phyloP scores from a whole-genome alignment of 805 yeast species.

The Wickerhamomyces bisporus region DNA sequence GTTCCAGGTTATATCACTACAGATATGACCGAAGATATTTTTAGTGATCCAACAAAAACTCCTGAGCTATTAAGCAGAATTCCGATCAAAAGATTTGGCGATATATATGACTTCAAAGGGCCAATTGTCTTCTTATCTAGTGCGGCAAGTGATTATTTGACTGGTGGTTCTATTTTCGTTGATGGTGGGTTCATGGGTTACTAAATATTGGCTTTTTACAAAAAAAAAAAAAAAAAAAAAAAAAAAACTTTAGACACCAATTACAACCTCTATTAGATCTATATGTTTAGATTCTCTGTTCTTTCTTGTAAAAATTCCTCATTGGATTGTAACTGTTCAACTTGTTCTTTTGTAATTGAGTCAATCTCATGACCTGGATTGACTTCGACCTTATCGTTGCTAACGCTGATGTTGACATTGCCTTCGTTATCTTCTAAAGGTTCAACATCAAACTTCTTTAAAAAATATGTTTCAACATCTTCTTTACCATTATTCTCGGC shows the following conservation, averaged over 20 bases:
- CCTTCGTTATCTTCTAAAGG: slow-evolving; percentile 46
- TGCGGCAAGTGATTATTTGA: slow-evolving; percentile 69
- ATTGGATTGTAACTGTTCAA: slow-evolving; percentile 34
- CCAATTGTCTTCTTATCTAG: slow-evolving; percentile 76
- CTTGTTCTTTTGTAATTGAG: slow-evolving; percentile 46
- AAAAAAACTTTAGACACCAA: background rate
- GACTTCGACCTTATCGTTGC: slow-evolving; percentile 31
- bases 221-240: background rate
- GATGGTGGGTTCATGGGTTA: slow-evolving; percentile 62
- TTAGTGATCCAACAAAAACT: slow-evolving; percentile 23
- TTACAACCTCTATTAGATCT: background rate
- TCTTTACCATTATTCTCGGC: slow-evolving; percentile 77
- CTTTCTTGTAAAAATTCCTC: slow-evolving; percentile 32
- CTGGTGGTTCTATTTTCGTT: slow-evolving; percentile 68
- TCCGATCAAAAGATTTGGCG: slow-evolving; percentile 45
- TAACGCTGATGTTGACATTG: slow-evolving; percentile 26
- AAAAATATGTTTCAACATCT: slow-evolving; percentile 72
- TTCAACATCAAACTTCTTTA: slow-evolving; percentile 66
- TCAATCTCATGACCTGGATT: slow-evolving; percentile 51
- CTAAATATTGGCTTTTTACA: slow-evolving; percentile 1
- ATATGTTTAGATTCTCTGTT: slow-evolving; percentile 28
- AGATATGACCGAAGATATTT: slow-evolving; percentile 34
- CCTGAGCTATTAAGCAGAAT: slow-evolving; percentile 31
- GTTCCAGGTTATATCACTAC: slow-evolving; percentile 48
- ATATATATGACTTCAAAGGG: slow-evolving; percentile 46